Percentiles rank a stretch among this genome's conserved stretches.
phyloP scores from a whole-genome alignment of 2,329 filamentous ascomycete species.

The Diplocarpon rosae region DNA sequence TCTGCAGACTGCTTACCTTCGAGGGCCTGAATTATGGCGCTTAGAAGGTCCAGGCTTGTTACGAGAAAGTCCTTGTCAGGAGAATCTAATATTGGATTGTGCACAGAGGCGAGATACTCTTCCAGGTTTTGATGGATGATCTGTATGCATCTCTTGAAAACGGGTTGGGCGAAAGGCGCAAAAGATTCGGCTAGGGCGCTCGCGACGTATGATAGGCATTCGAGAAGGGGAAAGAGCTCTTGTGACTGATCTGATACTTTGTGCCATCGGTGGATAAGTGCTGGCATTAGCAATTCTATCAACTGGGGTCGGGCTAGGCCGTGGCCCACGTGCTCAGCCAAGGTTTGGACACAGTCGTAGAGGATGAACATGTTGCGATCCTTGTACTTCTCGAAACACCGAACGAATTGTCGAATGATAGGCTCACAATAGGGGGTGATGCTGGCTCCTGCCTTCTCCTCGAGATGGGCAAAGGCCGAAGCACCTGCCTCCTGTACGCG shows the following conservation, averaged over 20 bases:
- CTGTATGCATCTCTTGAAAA: constrained; percentile 79
- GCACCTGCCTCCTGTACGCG: constrained; percentile 94
- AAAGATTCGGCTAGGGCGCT: constrained; percentile 76
- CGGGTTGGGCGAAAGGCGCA: constrained; percentile 71
- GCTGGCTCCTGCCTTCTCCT: constrained; percentile 78
- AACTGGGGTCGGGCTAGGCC: constrained; percentile 71
- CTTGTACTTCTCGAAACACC: constrained; percentile 92
- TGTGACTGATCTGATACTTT: constrained; percentile 78
- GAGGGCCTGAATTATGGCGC: constrained; percentile 85
- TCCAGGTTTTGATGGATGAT: constrained; percentile 90
- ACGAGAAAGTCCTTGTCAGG: constrained; percentile 97
- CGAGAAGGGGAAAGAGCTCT: constrained; percentile 89
- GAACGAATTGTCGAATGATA: constrained; percentile 85
- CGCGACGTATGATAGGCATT: constrained; percentile 90
- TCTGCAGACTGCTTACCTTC: constrained; percentile 61
- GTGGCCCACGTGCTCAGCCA: constrained; percentile 82
- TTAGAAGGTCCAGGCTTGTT: constrained; percentile 86
- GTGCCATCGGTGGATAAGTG: constrained; percentile 79
- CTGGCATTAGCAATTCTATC: constrained; percentile 83
- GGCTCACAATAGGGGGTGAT: constrained; percentile 78
- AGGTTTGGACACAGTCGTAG: constrained; percentile 95
- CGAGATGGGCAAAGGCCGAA: constrained; percentile 89
- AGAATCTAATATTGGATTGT: constrained; percentile 56
- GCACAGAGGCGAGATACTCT: constrained; percentile 59
- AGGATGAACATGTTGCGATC: constrained; percentile 98